Conservation (phyloP, 1,139 yeast genomes). For the Hansenula lynferdii region DNA sequence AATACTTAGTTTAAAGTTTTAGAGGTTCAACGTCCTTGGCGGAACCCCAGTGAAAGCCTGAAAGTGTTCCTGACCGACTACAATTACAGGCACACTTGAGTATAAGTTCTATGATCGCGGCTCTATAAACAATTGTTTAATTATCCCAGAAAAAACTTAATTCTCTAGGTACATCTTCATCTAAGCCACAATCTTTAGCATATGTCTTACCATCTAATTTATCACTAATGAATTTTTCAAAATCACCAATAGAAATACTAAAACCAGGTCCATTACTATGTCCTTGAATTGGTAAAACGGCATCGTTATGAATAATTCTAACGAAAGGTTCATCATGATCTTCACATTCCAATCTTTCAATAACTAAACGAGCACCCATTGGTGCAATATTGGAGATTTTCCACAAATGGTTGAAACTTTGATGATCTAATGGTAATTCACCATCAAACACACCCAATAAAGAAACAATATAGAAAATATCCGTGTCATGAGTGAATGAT, state of each 20-base stretch:
- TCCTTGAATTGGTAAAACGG: constrained; percentile 45
- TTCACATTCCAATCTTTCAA: constrained; percentile 42
- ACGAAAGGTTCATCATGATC: constrained; percentile 23
- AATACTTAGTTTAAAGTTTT: too few relatives aligned
- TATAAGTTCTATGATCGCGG: too few relatives aligned
- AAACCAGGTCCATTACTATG: constrained; percentile 51
- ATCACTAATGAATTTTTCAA: constrained; percentile 13
- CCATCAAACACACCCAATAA: constrained; percentile 39
- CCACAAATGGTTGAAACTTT: constrained; percentile 40
- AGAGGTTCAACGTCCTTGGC: too few relatives aligned
- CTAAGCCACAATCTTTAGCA: constrained; percentile 12
- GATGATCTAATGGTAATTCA: constrained; percentile 27
- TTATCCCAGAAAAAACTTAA: constrained; percentile 15
- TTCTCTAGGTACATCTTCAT: constrained; percentile 8
- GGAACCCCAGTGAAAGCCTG: too few relatives aligned
- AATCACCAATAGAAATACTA: constrained; percentile 34
- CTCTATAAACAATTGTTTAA: too few relatives aligned
- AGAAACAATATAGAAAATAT: constrained; percentile 27
- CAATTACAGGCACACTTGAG: too few relatives aligned
- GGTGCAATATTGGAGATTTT: constrained; percentile 46
- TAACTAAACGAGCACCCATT: constrained; percentile 48
- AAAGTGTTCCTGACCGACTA: too few relatives aligned
- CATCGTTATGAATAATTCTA: constrained; percentile 49
- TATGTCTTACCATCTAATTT: constrained; percentile 11
- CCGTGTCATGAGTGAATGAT: constrained; percentile 19